phyloP scores from a whole-genome alignment of 257 asterid species.

The Solanum chiquidenum region DNA sequence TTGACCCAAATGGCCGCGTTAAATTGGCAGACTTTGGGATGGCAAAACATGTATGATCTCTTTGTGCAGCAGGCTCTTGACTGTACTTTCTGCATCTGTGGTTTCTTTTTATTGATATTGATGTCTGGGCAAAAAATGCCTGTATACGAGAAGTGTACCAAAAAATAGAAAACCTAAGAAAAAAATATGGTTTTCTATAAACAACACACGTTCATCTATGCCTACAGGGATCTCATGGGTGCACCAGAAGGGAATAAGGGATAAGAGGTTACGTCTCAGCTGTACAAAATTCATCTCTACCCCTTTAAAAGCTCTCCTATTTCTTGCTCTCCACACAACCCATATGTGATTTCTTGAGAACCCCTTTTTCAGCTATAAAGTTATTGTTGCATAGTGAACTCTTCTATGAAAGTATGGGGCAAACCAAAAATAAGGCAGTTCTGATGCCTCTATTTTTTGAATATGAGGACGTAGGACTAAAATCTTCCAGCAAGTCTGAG shows the following conservation, averaged over 20 bases:
- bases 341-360: neutral
- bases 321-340: neutral
- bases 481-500: neutral
- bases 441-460: neutral
- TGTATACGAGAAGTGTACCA: neutral
- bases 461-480: neutral
- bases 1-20: slow-evolving; percentile 88
- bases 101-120: neutral
- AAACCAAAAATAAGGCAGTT: neutral
- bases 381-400: neutral
- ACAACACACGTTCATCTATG: neutral
- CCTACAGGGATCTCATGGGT: neutral
- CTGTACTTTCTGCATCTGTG: neutral
- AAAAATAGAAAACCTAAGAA: neutral
- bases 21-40: slow-evolving; percentile 95
- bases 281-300: neutral
- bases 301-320: neutral
- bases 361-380: neutral
- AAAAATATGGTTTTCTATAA: neutral
- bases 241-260: neutral
- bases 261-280: neutral
- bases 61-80: neutral
- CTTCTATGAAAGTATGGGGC: neutral
- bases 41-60: slow-evolving; percentile 86
- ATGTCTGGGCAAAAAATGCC: neutral